Evolutionary conservation across 768 basidiomycete genomes (phyloP).

Genomic region (Holtermannia corniformis): DNA sequence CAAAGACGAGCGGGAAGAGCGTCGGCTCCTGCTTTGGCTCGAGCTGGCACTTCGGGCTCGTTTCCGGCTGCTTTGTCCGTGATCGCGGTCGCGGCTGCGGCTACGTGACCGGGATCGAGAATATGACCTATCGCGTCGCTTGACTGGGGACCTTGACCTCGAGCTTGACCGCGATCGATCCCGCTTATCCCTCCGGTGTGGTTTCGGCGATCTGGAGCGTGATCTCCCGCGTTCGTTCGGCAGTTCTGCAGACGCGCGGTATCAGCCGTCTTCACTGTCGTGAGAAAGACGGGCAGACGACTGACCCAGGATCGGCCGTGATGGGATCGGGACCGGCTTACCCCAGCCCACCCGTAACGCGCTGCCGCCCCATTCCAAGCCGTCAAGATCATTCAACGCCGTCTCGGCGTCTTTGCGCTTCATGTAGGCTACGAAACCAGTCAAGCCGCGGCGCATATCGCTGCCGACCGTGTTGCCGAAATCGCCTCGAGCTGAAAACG

Average conservation of each 20-base stretch:
- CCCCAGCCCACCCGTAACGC: constrained; percentile 89
- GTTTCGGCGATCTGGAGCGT: constrained; percentile 6
- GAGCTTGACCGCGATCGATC: constrained; percentile 6
- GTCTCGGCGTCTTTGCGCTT: constrained; percentile 79
- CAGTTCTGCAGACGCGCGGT: too few relatives aligned
- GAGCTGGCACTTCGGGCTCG: constrained; percentile 10
- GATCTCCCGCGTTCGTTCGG: neutral
- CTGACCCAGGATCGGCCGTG: constrained; percentile 62
- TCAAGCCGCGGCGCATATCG: constrained; percentile 67
- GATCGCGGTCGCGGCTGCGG: constrained; percentile 24
- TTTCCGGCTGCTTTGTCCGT: neutral
- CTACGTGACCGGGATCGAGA: constrained; percentile 46
- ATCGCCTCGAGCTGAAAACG: constrained; percentile 53
- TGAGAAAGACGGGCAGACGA: neutral
- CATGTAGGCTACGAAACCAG: constrained; percentile 97
- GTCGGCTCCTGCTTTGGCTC: neutral
- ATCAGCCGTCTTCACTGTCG: neutral
- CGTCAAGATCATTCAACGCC: constrained; percentile 82
- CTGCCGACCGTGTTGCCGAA: constrained; percentile 60
- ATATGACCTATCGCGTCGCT: neutral
- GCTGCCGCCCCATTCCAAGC: constrained; percentile 88
- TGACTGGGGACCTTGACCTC: neutral
- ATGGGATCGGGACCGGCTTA: constrained; percentile 81
- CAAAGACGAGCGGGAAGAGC: constrained; percentile 11
- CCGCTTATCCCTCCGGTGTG: neutral